A percentile compares a stretch with the other conserved stretches of the same genome.
These are phyloP conservation scores for Dendrocalamus latiflorus DNA, from an alignment of 202 grass and related monocot genomes.

Conservation along the genomic window DNA sequence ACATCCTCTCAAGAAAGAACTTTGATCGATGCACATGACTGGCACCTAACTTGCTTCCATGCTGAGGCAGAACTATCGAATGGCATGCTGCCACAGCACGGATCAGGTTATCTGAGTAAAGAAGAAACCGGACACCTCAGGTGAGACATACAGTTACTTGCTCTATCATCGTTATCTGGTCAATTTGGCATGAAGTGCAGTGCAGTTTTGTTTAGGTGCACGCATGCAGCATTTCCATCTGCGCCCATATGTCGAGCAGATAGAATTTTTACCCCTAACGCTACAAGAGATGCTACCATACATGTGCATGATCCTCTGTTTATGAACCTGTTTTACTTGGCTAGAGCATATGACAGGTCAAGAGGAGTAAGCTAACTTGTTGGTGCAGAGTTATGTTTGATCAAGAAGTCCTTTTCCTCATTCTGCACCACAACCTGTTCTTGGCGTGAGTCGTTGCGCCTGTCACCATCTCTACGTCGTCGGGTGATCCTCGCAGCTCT, in stretches of 20 bases:
- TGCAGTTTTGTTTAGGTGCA: too few relatives aligned
- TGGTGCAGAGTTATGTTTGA: slow-evolving; percentile 9
- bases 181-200: slow-evolving; percentile 24
- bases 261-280: too few relatives aligned
- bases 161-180: slow-evolving; percentile 25
- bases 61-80: not conserved
- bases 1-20: too few relatives aligned
- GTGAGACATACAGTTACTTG: not conserved
- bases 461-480: slow-evolving; percentile 86
- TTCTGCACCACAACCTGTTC: slow-evolving; percentile 73
- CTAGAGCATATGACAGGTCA: slow-evolving; percentile 29
- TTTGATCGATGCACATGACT: slow-evolving; percentile 29
- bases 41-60: slow-evolving; percentile 33
- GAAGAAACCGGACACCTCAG: slow-evolving; percentile 30
- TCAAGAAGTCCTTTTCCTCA: slow-evolving; percentile 56
- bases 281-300: slow-evolving; percentile 3
- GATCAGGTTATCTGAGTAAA: slow-evolving; percentile 26
- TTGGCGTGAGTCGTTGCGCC: slow-evolving; percentile 89
- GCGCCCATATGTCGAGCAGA: too few relatives aligned
- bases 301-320: slow-evolving; percentile 27
- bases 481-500: slow-evolving; percentile 62
- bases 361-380: slow-evolving; percentile 24
- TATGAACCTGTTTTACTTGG: not conserved
- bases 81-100: not conserved
- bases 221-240: too few relatives aligned